Evolutionary conservation across 306 rosid species (phyloP).

Genomic region (Castanea crenata): DNA sequence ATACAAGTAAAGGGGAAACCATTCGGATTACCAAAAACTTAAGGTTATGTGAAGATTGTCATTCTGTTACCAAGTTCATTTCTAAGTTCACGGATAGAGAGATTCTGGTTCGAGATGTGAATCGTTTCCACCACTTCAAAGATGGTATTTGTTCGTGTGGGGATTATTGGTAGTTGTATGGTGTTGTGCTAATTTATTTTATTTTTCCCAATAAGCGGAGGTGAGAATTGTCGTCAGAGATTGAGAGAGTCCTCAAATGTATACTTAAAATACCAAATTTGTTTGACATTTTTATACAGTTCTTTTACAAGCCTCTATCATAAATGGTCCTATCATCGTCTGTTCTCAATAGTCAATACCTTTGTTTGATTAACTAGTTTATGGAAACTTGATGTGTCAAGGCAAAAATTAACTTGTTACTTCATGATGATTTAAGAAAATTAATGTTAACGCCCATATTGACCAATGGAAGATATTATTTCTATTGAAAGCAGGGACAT

Average conservation of each 20-base stretch:
- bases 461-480: too few species aligned
- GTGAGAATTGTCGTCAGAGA: background rate
- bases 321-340: background rate
- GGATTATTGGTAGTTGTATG: conserved; percentile 81
- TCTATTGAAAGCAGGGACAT: too few species aligned
- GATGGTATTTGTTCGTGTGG: conserved; percentile 87
- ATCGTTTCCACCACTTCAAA: conserved; percentile 81
- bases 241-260: background rate
- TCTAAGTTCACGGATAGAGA: conserved; percentile 76
- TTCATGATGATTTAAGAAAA: background rate
- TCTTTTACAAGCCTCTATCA: background rate
- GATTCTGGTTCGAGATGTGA: conserved; percentile 89
- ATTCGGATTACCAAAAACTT: conserved; percentile 82
- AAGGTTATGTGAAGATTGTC: conserved; percentile 94
- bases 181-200: background rate
- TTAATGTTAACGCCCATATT: background rate
- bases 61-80: conserved; percentile 75
- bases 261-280: background rate
- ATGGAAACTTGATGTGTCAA: background rate
- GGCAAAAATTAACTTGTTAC: background rate
- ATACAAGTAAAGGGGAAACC: conserved; percentile 60
- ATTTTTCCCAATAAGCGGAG: background rate
- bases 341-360: background rate
- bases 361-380: background rate
- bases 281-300: background rate